These are phyloP conservation scores for Blastocrithidia nonstop DNA, from an alignment of 208 protist genomes.

Conservation along the genomic window DNA sequence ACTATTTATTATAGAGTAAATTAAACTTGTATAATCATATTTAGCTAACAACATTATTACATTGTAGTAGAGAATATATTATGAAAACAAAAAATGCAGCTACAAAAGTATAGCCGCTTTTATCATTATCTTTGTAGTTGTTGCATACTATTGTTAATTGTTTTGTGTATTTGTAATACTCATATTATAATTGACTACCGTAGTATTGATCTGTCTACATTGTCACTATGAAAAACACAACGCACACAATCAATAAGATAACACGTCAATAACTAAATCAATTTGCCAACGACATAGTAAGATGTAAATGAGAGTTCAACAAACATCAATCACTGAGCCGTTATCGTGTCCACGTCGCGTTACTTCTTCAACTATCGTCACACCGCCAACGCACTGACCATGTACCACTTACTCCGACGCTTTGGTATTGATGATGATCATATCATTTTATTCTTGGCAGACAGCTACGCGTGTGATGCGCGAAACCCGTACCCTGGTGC, in stretches of 20 bases:
- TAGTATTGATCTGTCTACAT: not conserved
- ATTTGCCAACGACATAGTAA: not conserved
- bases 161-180: constrained; percentile 1
- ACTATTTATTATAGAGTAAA: too few species aligned
- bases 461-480: constrained; percentile 95
- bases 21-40: too few species aligned
- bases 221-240: not conserved
- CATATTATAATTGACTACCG: too few species aligned
- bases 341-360: constrained; percentile 89
- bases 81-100: too few species aligned
- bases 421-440: constrained; percentile 90
- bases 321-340: constrained; percentile 82
- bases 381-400: constrained; percentile 89
- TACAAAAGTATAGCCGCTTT: too few species aligned
- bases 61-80: too few species aligned
- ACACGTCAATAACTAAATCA: not conserved
- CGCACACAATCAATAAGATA: not conserved
- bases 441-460: constrained; percentile 95
- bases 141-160: too few species aligned
- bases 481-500: constrained; percentile 84
- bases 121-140: too few species aligned
- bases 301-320: too few species aligned
- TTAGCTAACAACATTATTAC: too few species aligned
- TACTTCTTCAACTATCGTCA: constrained; percentile 98
- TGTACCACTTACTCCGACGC: constrained; percentile 92